Base-by-base conservation (phyloP, 441 rosid species). In the Erysimum pusillum region DNA sequence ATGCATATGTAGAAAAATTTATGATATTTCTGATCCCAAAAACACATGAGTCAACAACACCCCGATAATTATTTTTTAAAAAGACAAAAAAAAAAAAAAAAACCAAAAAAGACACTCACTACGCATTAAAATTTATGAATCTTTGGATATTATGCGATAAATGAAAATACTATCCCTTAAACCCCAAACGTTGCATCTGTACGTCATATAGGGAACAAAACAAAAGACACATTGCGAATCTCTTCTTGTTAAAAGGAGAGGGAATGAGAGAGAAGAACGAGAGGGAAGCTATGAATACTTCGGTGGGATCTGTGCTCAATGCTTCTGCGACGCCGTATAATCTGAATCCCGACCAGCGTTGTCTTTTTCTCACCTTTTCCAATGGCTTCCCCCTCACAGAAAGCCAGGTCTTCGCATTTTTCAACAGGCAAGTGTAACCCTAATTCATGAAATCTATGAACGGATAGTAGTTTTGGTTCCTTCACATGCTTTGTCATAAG, bases 341-440 rank as follows among this genome's bases (percentile, higher is more conserved):
- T 2, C 5, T 11, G 5, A 32, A 1, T 12, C 3, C 38, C 14
- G 79, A 69, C 14, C 1, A 0, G 0, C 71, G 46, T 13, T 49
- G 38, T 0, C 49, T 77, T 0, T 77, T 48, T 0, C 4, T 77
- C 0, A 77, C 81, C 0, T 71, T 77, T 5, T 77, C 81, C 0
- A 65, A 59, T 12, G 77, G 81, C 0, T 77, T 31, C 0, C 77
- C 81, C 2, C 73, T 77, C 35, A 32, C 56, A 2, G 51, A 49
- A 42, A 0, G 1, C 5, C 73, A 77, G 14, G 32, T 77, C 5
- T 34, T 20, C 4, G 0, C 0, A 0, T 77, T 5, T 2, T 77
- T 77, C 7, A 6, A 15, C 31, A 5, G 56, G 80, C n/a, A 36
- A 76, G 76, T 36, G 15, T 62, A 67, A 54, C 34, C 41, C 15